Evolutionary conservation across 495 filamentous ascomycete genomes (phyloP).

Genomic region (Penicillium simplicissimum): DNA sequence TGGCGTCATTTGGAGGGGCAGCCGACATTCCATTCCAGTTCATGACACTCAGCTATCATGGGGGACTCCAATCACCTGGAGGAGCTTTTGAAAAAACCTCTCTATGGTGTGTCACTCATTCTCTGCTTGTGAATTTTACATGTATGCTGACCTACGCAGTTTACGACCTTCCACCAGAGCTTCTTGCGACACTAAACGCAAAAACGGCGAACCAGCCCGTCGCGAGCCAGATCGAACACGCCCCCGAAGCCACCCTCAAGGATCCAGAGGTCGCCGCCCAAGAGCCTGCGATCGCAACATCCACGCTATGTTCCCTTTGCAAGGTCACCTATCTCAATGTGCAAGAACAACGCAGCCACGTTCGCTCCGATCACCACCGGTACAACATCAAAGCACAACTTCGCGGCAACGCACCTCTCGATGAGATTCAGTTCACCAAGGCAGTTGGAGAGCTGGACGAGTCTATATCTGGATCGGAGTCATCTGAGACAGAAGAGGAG

Average conservation of each 20-base stretch:
- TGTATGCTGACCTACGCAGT: slow-evolving; percentile 51
- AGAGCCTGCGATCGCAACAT: slow-evolving; percentile 53
- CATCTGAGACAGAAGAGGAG: slow-evolving; percentile 56
- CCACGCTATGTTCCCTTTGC: slow-evolving; percentile 84
- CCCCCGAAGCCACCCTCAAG: slow-evolving; percentile 18
- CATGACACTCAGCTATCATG: slow-evolving; percentile 19
- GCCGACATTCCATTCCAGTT: slow-evolving; percentile 1
- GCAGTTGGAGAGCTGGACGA: slow-evolving; percentile 82
- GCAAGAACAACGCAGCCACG: slow-evolving; percentile 80
- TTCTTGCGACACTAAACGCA: slow-evolving; percentile 67
- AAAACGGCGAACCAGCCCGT: slow-evolving; percentile 48
- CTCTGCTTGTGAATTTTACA: not conserved
- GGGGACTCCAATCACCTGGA: slow-evolving; percentile 34
- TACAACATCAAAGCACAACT: slow-evolving; percentile 94
- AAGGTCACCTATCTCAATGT: slow-evolving; percentile 66
- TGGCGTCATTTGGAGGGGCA: slow-evolving; percentile 28
- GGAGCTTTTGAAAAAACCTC: slow-evolving; percentile 59
- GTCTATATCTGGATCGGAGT: slow-evolving; percentile 83
- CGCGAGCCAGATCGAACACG: slow-evolving; percentile 28
- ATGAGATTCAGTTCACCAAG: slow-evolving; percentile 79
- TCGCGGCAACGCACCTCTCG: slow-evolving; percentile 63
- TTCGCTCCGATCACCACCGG: slow-evolving; percentile 86
- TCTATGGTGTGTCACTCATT: slow-evolving; percentile 53
- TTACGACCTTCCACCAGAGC: slow-evolving; percentile 80
- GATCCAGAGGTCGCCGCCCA: slow-evolving; percentile 33